Conservation (phyloP, 73 alveolate species). For the Tetrahymena borealis region DNA sequence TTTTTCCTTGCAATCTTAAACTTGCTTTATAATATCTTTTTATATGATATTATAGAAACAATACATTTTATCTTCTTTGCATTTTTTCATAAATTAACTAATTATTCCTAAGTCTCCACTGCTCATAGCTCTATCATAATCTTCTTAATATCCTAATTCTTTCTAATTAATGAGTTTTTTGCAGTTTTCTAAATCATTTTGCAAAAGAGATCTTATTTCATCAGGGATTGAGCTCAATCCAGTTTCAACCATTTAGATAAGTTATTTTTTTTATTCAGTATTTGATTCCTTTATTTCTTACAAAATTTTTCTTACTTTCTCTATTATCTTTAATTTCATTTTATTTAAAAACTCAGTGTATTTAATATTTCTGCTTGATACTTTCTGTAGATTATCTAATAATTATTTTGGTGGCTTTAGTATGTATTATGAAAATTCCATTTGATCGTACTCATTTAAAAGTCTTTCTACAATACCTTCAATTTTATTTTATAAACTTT, state of each 20-base stretch:
- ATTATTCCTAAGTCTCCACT: neutral
- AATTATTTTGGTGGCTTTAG: neutral
- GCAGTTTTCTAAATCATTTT: neutral
- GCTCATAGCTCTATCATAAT: neutral
- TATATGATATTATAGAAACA: neutral
- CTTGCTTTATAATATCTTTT: neutral
- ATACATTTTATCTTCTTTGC: neutral
- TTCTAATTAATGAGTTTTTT: neutral
- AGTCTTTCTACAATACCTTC: neutral
- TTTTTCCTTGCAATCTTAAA: neutral
- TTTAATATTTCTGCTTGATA: no score
- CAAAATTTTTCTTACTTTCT: neutral
- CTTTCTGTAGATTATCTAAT: neutral
- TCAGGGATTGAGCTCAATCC: neutral
- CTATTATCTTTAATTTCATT: neutral
- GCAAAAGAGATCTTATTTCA: neutral
- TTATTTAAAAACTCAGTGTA: no score
- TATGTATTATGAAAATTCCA: neutral
- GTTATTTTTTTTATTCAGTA: neutral
- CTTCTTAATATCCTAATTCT: neutral
- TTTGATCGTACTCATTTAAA: neutral
- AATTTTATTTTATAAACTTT: neutral
- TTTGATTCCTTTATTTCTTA: neutral
- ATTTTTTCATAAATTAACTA: neutral
- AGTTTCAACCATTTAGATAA: neutral